Conservation (phyloP, 176 grass and related monocot species). For the Pharus latifolius region DNA sequence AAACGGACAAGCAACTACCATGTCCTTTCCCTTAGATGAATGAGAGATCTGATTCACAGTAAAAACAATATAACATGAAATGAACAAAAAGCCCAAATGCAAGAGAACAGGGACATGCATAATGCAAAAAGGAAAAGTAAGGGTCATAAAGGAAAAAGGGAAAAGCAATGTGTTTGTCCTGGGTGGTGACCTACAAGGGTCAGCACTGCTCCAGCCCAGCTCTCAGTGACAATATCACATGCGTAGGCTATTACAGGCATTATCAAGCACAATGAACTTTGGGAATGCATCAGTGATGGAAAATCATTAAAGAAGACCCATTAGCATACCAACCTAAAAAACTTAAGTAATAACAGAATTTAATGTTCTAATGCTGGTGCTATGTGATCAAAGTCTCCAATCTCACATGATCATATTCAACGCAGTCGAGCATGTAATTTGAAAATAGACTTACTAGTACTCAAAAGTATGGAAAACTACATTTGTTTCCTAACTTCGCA, state of each 20-base stretch:
- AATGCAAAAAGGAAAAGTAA: constrained; percentile 19
- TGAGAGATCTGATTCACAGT: not conserved
- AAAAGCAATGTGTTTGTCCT: not conserved
- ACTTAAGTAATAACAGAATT: constrained; percentile 6
- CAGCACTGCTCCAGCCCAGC: not conserved
- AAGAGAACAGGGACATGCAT: not conserved
- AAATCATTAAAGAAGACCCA: not conserved
- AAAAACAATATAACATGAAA: constrained; percentile 11
- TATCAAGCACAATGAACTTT: not conserved
- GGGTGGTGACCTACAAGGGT: not conserved
- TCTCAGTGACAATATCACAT: constrained; percentile 14
- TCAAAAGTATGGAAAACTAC: too few species aligned
- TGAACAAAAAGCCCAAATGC: not conserved
- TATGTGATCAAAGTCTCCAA: constrained; percentile 10
- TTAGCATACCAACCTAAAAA: constrained; percentile 5
- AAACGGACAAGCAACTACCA: not conserved
- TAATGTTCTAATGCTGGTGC: constrained; percentile 20
- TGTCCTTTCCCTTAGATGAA: not conserved
- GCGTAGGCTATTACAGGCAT: constrained; percentile 2
- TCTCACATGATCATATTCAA: too few species aligned
- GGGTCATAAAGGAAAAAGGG: not conserved
- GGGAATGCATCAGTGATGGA: not conserved
- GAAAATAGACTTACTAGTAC: too few species aligned
- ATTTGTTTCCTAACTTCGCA: too few species aligned
- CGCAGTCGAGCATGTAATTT: not conserved